These are phyloP conservation scores for Austroboletus niveus DNA, from an alignment of 1,284 basidiomycete species.

Conservation along the genomic window DNA sequence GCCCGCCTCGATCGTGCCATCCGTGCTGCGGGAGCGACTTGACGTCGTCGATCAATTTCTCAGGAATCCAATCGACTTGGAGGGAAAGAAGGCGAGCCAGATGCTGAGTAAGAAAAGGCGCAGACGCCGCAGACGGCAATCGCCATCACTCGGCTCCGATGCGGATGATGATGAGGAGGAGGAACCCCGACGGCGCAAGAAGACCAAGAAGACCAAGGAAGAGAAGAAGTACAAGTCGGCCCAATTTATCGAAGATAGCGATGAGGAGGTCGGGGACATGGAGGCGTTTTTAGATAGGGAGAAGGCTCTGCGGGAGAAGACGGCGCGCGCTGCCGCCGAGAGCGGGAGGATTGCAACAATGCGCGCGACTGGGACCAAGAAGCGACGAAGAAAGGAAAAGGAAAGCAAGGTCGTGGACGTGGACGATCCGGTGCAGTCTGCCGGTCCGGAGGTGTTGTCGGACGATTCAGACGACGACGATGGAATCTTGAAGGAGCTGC, in stretches of 20 bases:
- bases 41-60: constrained; percentile 78
- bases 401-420: constrained; percentile 1
- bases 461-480: constrained; percentile 25
- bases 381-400: constrained; percentile 45
- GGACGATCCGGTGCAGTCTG: neutral
- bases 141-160: constrained; percentile 46
- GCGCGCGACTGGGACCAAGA: constrained; percentile 68
- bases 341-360: constrained; percentile 51
- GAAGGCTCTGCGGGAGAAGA: constrained; percentile 50
- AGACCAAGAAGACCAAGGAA: constrained; percentile 65
- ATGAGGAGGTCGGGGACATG: constrained; percentile 74
- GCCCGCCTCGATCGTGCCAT: constrained; percentile 61
- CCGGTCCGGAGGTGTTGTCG: neutral
- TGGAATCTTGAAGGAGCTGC: constrained; percentile 20
- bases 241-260: constrained; percentile 88
- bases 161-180: constrained; percentile 39
- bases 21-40: constrained; percentile 61
- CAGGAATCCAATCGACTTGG: constrained; percentile 68
- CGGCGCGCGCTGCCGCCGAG: constrained; percentile 46
- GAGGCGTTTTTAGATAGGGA: constrained; percentile 81
- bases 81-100: constrained; percentile 67
- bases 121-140: constrained; percentile 45
- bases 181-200: constrained; percentile 45
- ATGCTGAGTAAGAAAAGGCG: constrained; percentile 65
- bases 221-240: constrained; percentile 80